Percentiles rank a stretch among this genome's conserved stretches.
These are phyloP conservation scores for Naumovozyma baii DNA, from an alignment of 805 yeast genomes.

Conservation along the genomic window DNA sequence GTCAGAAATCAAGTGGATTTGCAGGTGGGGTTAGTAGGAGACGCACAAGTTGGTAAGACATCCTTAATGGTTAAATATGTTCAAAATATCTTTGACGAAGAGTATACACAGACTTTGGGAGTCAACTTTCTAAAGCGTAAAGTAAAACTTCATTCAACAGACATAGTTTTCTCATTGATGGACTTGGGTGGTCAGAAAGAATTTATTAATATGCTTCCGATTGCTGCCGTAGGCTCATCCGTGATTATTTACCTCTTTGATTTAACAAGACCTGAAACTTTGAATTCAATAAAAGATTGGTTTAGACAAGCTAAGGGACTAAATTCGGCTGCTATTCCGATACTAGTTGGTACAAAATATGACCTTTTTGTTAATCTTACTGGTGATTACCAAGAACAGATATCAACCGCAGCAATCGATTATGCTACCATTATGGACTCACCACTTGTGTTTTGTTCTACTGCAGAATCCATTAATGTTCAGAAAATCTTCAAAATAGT, in stretches of 20 bases:
- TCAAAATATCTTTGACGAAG: constrained; percentile 85
- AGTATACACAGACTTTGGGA: constrained; percentile 86
- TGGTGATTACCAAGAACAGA: constrained; percentile 67
- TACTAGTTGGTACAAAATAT: constrained; percentile 85
- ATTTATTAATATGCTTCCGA: constrained; percentile 86
- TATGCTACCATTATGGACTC: constrained; percentile 85
- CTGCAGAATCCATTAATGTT: constrained; percentile 82
- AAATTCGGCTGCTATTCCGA: constrained; percentile 83
- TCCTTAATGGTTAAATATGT: constrained; percentile 93
- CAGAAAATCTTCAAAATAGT: constrained; percentile 89
- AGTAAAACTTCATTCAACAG: constrained; percentile 71
- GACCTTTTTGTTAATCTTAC: constrained; percentile 74
- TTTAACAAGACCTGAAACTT: constrained; percentile 69
- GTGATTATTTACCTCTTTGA: constrained; percentile 86
- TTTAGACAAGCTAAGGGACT: constrained; percentile 81
- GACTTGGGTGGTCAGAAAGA: constrained; percentile 93
- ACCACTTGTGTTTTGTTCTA: constrained; percentile 74
- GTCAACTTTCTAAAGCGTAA: constrained; percentile 90
- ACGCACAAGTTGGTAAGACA: constrained; percentile 91
- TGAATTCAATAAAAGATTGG: constrained; percentile 85
- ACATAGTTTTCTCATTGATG: constrained; percentile 85
- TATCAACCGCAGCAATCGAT: constrained; percentile 68
- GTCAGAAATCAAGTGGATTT: constrained; percentile 27
- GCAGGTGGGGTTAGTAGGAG: constrained; percentile 88
- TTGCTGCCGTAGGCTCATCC: constrained; percentile 85